These are phyloP conservation scores for Arctium lappa DNA, from an alignment of 129 eudicot genomes.

Conservation along the genomic window DNA sequence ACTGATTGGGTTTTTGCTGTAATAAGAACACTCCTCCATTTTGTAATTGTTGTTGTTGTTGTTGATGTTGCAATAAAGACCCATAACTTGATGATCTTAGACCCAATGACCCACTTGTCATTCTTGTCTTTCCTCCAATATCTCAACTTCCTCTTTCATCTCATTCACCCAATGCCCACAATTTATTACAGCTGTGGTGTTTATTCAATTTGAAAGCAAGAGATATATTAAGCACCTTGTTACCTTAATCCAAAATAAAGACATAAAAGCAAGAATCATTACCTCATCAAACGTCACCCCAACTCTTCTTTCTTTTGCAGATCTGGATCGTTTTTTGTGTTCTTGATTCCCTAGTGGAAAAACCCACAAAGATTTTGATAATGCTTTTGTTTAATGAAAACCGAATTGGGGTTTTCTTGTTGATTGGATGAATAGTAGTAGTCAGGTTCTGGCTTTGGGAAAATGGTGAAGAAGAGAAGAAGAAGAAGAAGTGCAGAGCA, in stretches of 20 bases:
- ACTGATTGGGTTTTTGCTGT: slow-evolving; percentile 37
- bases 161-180: slow-evolving; percentile 39
- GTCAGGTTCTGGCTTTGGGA: not conserved
- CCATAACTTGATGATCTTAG: slow-evolving; percentile 68
- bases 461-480: slow-evolving; percentile 20
- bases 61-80: slow-evolving; percentile 78
- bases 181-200: slow-evolving; percentile 11
- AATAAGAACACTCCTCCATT: slow-evolving; percentile 28
- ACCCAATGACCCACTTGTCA: slow-evolving; percentile 79
- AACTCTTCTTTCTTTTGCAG: slow-evolving; percentile 12
- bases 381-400: not conserved
- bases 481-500: slow-evolving; percentile 21
- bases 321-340: slow-evolving; percentile 25
- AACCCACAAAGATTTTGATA: slow-evolving; percentile 9
- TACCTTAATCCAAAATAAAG: not conserved
- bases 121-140: slow-evolving; percentile 50
- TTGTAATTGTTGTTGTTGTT: slow-evolving; percentile 40
- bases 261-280: slow-evolving; percentile 23
- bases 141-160: slow-evolving; percentile 50
- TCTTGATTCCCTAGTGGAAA: slow-evolving; percentile 12
- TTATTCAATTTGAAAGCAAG: not conserved
- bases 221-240: not conserved
- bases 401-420: slow-evolving; percentile 11
- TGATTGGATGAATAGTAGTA: slow-evolving; percentile 6
- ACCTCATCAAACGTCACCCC: slow-evolving; percentile 21